Conservation (phyloP, 768 basidiomycete genomes). For the Tulasnella sp. region DNA sequence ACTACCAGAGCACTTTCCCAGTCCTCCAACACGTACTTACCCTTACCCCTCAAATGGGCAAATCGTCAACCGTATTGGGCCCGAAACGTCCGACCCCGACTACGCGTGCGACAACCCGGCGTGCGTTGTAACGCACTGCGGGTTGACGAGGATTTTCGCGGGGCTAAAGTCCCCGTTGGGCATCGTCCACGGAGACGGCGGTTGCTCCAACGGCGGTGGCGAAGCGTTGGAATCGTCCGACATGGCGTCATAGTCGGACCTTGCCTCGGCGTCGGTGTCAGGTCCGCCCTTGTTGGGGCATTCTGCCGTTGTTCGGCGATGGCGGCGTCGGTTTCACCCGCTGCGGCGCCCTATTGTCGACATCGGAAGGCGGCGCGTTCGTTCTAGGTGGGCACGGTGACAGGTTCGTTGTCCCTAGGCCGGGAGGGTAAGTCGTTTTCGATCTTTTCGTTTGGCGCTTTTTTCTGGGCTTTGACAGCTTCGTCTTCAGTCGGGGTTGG, state of each 20-base stretch:
- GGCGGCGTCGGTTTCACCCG: constrained; percentile 17
- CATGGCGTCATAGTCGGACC: constrained; percentile 87
- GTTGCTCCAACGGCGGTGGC: constrained; percentile 30
- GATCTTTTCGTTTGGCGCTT: not conserved
- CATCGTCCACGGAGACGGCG: constrained; percentile 46
- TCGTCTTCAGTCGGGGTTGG: not conserved
- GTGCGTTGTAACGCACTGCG: constrained; percentile 95
- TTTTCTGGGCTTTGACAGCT: not conserved
- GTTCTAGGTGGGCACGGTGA: not conserved
- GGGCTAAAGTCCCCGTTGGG: constrained; percentile 86
- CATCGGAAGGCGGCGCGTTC: not conserved
- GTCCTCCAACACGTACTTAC: constrained; percentile 84
- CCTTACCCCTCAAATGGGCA: constrained; percentile 38
- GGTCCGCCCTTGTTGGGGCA: constrained; percentile 16
- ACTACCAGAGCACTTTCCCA: constrained; percentile 94
- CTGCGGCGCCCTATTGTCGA: constrained; percentile 20
- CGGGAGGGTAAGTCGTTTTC: not conserved
- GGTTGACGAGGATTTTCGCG: constrained; percentile 91
- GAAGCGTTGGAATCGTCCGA: constrained; percentile 51
- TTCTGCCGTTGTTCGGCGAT: constrained; percentile 8
- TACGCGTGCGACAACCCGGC: constrained; percentile 96
- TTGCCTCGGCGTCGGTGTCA: constrained; percentile 64
- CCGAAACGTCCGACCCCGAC: constrained; percentile 95
- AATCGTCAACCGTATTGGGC: constrained; percentile 52
- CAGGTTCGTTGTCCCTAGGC: constrained; percentile 20